Conservation (phyloP, 2,329 filamentous ascomycete genomes). For the Ascocoryne sarcoides region DNA sequence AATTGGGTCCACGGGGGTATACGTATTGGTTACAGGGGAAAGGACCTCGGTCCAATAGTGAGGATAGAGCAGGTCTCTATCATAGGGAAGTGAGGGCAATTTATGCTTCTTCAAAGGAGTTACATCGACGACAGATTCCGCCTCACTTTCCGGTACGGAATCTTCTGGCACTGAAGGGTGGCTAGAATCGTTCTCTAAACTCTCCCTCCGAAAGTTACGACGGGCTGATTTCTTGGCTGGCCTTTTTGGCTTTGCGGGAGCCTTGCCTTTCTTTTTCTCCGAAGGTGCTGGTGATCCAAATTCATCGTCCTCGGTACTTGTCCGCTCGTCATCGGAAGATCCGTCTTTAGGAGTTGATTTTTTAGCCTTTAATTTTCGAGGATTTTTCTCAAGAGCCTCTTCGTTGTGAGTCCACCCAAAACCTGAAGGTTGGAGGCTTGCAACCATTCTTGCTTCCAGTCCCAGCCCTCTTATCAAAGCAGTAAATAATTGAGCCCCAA, state of each 20-base stretch:
- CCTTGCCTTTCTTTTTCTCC: slow-evolving; percentile 22
- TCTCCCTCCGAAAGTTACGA: slow-evolving; percentile 19
- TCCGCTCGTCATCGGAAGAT: slow-evolving; percentile 6
- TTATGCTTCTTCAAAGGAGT: slow-evolving; percentile 16
- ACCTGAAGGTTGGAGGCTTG: slow-evolving; percentile 75
- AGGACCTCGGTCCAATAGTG: slow-evolving; percentile 91
- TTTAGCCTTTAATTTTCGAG: slow-evolving; percentile 32
- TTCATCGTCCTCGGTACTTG: not conserved
- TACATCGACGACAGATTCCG: slow-evolving; percentile 51
- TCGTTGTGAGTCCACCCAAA: slow-evolving; percentile 88
- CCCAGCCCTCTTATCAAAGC: slow-evolving; percentile 73
- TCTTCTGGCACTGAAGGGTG: slow-evolving; percentile 41
- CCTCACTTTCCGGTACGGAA: slow-evolving; percentile 37
- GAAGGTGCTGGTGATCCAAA: slow-evolving; percentile 1
- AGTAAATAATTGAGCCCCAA: slow-evolving; percentile 84
- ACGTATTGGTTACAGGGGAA: slow-evolving; percentile 71
- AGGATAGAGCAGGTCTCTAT: slow-evolving; percentile 71
- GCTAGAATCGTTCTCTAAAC: slow-evolving; percentile 31
- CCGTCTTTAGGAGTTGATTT: slow-evolving; percentile 14
- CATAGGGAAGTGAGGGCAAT: slow-evolving; percentile 44
- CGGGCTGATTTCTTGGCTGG: slow-evolving; percentile 15
- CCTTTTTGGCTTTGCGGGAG: slow-evolving; percentile 13
- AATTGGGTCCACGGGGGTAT: slow-evolving; percentile 69
- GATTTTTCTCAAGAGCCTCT: slow-evolving; percentile 49
- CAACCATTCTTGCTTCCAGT: slow-evolving; percentile 74